Conservation (phyloP, 1,139 yeast genomes). For the Candida tetrigidarum region DNA sequence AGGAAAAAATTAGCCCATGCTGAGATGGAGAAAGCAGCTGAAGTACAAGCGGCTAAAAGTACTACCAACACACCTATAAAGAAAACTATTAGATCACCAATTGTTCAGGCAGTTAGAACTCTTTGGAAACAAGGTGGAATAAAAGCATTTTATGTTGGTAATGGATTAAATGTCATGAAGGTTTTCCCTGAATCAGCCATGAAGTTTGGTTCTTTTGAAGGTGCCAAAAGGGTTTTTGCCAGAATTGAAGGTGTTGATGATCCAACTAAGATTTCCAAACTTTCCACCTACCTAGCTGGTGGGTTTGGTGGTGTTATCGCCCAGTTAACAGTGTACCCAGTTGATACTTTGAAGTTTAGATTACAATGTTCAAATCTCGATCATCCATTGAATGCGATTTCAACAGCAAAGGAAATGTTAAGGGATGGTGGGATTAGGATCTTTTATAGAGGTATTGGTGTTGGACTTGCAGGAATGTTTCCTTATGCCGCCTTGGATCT, state of each 20-base stretch:
- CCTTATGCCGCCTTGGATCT: slow-evolving; percentile 97
- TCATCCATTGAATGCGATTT: slow-evolving; percentile 50
- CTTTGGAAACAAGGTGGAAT: slow-evolving; percentile 90
- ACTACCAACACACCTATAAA: slow-evolving; percentile 25
- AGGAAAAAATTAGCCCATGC: slow-evolving; percentile 30
- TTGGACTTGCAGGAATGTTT: slow-evolving; percentile 92
- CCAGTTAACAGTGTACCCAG: slow-evolving; percentile 91
- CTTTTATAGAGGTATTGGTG: slow-evolving; percentile 85
- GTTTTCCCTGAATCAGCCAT: slow-evolving; percentile 98
- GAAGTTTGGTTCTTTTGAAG: slow-evolving; percentile 95
- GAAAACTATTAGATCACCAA: slow-evolving; percentile 62
- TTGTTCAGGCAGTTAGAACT: slow-evolving; percentile 78
- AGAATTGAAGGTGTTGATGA: slow-evolving; percentile 77
- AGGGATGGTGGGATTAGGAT: slow-evolving; percentile 75
- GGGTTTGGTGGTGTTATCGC: slow-evolving; percentile 96
- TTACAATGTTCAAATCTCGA: slow-evolving; percentile 78
- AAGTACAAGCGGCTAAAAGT: slow-evolving; percentile 17
- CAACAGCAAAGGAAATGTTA: slow-evolving; percentile 79
- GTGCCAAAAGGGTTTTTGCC: slow-evolving; percentile 79
- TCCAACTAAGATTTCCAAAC: slow-evolving; percentile 69
- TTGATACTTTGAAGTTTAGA: slow-evolving; percentile 92
- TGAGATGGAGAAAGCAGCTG: slow-evolving; percentile 26
- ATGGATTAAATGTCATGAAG: slow-evolving; percentile 89
- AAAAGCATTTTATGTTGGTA: slow-evolving; percentile 88
- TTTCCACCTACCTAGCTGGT: slow-evolving; percentile 88